A percentile compares a stretch with the other conserved stretches of the same genome.
These are phyloP conservation scores for Pythium biforme DNA, from an alignment of 352 stramenopile species.

Conservation along the genomic window DNA sequence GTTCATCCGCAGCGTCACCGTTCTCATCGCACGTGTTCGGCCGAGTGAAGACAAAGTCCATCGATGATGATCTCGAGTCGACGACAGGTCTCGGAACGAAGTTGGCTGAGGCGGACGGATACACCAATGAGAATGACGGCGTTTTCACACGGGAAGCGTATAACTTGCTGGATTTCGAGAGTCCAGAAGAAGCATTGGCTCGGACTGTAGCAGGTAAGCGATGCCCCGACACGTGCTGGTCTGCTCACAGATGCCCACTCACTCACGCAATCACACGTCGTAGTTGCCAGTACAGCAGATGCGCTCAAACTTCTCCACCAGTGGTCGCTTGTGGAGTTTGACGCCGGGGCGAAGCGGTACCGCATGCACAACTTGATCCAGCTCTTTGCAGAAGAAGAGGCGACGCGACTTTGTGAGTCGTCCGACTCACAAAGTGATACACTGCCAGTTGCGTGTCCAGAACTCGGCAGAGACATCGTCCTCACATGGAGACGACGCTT, in stretches of 20 bases:
- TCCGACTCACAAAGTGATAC: not conserved
- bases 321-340: slow-evolving; percentile 79
- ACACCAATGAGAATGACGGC: slow-evolving; percentile 69
- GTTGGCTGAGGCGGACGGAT: slow-evolving; percentile 68
- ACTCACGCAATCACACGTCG: not conserved
- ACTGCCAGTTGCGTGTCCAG: slow-evolving; percentile 17
- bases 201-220: slow-evolving; percentile 34
- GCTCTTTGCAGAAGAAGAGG: slow-evolving; percentile 82
- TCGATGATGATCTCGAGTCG: slow-evolving; percentile 53
- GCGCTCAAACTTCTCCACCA: slow-evolving; percentile 68
- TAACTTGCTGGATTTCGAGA: slow-evolving; percentile 67
- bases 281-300: slow-evolving; percentile 43
- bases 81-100: slow-evolving; percentile 63
- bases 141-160: slow-evolving; percentile 77
- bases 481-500: slow-evolving; percentile 78
- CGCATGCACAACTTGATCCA: slow-evolving; percentile 84
- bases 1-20: slow-evolving; percentile 1
- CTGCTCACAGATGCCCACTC: no score
- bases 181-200: slow-evolving; percentile 56
- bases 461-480: slow-evolving; percentile 53
- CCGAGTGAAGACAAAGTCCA: not conserved
- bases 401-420: slow-evolving; percentile 46
- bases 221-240: no score
- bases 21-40: slow-evolving; percentile 35
- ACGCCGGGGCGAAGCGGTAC: slow-evolving; percentile 62